These are phyloP conservation scores for Viola pubescens DNA, from an alignment of 441 rosid species.

Conservation along the genomic window DNA sequence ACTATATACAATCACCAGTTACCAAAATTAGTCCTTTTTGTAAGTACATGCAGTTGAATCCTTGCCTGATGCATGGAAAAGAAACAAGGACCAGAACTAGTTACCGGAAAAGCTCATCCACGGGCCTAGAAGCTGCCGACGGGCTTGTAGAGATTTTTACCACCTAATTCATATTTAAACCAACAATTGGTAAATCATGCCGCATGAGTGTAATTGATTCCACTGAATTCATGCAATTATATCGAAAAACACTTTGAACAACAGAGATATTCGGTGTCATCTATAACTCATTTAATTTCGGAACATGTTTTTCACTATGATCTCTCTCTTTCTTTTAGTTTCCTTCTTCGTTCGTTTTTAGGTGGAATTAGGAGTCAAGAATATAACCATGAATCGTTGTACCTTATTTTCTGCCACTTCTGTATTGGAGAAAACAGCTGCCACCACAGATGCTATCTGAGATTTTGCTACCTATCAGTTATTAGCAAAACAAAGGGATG, in stretches of 20 bases:
- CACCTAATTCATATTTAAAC: slow-evolving; percentile 38
- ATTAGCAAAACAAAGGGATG: slow-evolving; percentile 8
- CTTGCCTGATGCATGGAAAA: background rate
- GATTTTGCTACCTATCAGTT: slow-evolving; percentile 55
- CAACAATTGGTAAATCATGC: background rate
- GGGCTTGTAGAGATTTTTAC: slow-evolving; percentile 73
- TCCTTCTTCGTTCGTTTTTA: background rate
- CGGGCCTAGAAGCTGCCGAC: slow-evolving; percentile 51
- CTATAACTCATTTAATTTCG: no score
- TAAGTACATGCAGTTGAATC: background rate
- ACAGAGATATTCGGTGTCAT: background rate
- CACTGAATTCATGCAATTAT: no score
- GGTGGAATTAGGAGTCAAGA: background rate
- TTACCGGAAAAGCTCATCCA: slow-evolving; percentile 82
- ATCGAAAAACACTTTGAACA: background rate
- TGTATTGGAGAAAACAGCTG: slow-evolving; percentile 77
- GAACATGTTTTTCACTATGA: background rate
- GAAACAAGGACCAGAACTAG: background rate
- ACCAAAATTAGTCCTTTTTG: background rate
- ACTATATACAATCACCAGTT: slow-evolving; percentile 26
- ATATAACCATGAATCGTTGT: background rate
- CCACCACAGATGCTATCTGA: slow-evolving; percentile 68
- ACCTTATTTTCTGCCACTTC: slow-evolving; percentile 89
- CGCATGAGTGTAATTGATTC: no score
- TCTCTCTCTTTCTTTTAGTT: background rate